These are phyloP conservation scores for Casuarina equisetifolia DNA, from an alignment of 306 rosid species.

Conservation along the genomic window DNA sequence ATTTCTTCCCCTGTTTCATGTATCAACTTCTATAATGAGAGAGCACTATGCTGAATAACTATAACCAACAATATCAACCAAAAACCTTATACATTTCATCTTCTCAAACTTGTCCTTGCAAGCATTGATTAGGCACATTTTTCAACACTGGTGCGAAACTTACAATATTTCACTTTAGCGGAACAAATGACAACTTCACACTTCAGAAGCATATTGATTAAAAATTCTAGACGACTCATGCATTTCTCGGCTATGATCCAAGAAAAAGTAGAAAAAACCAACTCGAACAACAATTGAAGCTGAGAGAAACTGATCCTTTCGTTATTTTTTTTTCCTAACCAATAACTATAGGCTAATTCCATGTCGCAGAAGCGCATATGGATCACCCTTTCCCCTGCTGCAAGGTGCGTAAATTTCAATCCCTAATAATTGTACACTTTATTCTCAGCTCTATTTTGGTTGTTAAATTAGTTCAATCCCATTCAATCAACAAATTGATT, in stretches of 20 bases:
- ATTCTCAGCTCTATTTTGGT: not conserved
- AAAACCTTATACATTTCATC: not conserved
- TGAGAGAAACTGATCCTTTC: not conserved
- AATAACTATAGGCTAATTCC: not conserved
- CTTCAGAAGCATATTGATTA: not conserved
- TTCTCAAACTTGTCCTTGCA: not conserved
- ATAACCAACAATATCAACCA: not conserved
- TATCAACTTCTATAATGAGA: not conserved
- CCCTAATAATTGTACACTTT: not conserved
- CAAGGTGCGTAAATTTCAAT: not conserved
- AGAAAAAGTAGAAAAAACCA: not conserved
- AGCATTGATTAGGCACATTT: not conserved
- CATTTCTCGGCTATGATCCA: not conserved
- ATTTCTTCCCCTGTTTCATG: not conserved
- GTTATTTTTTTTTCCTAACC: not conserved
- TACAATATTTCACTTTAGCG: not conserved
- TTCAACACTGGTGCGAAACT: not conserved
- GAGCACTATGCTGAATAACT: not conserved
- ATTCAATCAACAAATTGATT: not conserved
- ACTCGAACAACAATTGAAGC: not conserved
- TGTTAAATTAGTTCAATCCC: not conserved
- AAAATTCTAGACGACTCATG: not conserved
- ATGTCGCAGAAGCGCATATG: not conserved
- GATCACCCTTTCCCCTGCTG: not conserved
- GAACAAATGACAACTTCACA: not conserved